Conservation (phyloP, 257 asterid species). For the Voacanga thouarsii region DNA sequence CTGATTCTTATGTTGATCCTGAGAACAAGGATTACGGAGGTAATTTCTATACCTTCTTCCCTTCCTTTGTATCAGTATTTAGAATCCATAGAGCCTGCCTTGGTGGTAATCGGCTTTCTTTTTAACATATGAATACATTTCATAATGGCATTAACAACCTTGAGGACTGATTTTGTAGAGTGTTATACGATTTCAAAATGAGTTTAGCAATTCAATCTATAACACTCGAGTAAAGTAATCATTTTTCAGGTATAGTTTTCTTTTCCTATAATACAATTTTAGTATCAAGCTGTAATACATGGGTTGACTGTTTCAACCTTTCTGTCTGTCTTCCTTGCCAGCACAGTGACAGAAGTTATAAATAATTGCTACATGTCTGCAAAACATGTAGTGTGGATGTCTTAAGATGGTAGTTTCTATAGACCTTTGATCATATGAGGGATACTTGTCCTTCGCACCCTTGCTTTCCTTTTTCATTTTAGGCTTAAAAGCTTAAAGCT, state of each 20-base stretch:
- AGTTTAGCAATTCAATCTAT: neutral
- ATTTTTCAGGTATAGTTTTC: neutral
- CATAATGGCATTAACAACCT: too few species aligned
- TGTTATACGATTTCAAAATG: neutral
- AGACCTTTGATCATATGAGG: neutral
- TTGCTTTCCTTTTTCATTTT: neutral
- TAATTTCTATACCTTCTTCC: constrained; percentile 18
- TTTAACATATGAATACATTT: too few species aligned
- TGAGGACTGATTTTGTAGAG: neutral
- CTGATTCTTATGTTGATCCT: constrained; percentile 96
- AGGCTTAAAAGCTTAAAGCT: neutral
- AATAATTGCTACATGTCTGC: neutral
- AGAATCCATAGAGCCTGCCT: neutral
- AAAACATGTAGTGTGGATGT: neutral
- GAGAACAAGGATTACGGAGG: constrained; percentile 99
- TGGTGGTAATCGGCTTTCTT: neutral
- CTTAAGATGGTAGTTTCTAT: neutral
- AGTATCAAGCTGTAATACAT: neutral
- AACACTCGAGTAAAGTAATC: neutral
- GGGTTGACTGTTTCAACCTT: neutral
- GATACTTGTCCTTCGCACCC: neutral
- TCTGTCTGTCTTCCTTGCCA: neutral
- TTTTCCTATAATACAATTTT: too few species aligned
- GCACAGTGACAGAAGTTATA: neutral
- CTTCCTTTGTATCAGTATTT: neutral